Percentiles rank a stretch among this genome's conserved stretches.
Conservation (phyloP, 192 early-diverging fungal genomes). For the Backusella parvicylindrica region DNA sequence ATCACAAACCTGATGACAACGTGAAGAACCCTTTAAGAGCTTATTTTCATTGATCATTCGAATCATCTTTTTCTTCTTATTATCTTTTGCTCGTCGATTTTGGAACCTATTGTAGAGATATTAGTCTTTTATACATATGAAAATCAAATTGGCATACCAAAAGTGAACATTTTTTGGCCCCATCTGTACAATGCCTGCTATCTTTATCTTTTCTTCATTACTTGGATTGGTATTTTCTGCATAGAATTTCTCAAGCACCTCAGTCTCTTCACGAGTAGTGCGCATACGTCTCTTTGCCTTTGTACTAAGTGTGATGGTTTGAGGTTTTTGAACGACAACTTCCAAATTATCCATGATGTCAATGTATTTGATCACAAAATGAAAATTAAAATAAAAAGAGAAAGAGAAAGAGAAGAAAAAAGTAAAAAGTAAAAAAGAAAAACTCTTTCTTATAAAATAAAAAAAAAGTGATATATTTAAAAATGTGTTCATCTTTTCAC, state of each 20-base stretch:
- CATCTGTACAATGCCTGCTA: not conserved
- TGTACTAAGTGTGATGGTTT: constrained; percentile 2
- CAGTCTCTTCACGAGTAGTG: constrained; percentile 5
- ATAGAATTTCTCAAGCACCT: not conserved
- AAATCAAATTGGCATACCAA: not conserved
- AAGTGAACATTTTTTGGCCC: constrained; percentile 9
- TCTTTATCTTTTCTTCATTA: not conserved
- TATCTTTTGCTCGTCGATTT: constrained; percentile 11
- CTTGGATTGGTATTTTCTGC: not conserved
- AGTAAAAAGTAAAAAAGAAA: not conserved
- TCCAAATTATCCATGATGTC: not conserved
- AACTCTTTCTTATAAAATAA: not conserved
- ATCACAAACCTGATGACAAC: not conserved
- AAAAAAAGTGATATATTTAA: constrained; percentile 1
- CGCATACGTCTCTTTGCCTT: constrained; percentile 10
- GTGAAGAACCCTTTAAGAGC: not conserved
- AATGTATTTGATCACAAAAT: not conserved
- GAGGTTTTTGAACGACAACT: not conserved
- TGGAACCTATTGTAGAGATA: not conserved
- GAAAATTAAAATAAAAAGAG: not conserved
- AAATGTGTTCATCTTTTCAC: not conserved
- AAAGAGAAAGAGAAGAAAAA: not conserved
- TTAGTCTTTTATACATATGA: not conserved
- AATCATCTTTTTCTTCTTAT: not conserved
- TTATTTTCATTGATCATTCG: not conserved